A percentile compares a stretch with the other conserved stretches of the same genome.
phyloP scores from a whole-genome alignment of 2,329 filamentous ascomycete genomes.

The Colletotrichum lindemuthianum region DNA sequence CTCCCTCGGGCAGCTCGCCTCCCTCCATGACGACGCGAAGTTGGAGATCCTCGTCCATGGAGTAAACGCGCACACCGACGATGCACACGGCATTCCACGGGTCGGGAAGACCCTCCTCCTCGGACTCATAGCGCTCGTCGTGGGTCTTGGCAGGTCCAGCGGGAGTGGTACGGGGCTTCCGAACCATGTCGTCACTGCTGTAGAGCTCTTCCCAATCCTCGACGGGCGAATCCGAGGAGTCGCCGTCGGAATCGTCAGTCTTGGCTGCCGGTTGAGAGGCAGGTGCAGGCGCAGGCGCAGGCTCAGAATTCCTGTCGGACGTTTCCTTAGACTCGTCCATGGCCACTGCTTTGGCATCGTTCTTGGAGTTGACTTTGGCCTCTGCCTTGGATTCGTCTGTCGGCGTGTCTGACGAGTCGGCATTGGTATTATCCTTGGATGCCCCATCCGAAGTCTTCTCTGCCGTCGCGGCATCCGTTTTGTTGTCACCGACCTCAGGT shows the following conservation, averaged over 20 bases:
- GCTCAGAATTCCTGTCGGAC: conserved; percentile 31
- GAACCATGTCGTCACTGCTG: conserved; percentile 66
- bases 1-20: conserved; percentile 61
- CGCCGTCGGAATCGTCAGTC: conserved; percentile 55
- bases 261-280: neutral
- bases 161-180: conserved; percentile 57
- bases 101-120: conserved; percentile 66
- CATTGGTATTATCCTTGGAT: conserved; percentile 4
- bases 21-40: conserved; percentile 67
- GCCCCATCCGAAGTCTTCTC: neutral
- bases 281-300: conserved; percentile 23
- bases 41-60: conserved; percentile 64
- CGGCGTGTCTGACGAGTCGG: neutral
- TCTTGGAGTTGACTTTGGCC: conserved; percentile 20
- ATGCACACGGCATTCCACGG: conserved; percentile 73
- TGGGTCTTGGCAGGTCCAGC: conserved; percentile 46
- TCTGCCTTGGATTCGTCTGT: conserved; percentile 4
- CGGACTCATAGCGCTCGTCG: conserved; percentile 57
- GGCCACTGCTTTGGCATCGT: conserved; percentile 28
- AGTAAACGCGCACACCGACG: conserved; percentile 70
- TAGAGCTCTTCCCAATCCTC: conserved; percentile 69
- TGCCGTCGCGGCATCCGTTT: neutral
- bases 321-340: conserved; percentile 33
- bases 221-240: conserved; percentile 69
- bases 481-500: neutral